These are phyloP conservation scores for Phytopythium sindhum DNA, from an alignment of 352 stramenopile species.

Conservation along the genomic window DNA sequence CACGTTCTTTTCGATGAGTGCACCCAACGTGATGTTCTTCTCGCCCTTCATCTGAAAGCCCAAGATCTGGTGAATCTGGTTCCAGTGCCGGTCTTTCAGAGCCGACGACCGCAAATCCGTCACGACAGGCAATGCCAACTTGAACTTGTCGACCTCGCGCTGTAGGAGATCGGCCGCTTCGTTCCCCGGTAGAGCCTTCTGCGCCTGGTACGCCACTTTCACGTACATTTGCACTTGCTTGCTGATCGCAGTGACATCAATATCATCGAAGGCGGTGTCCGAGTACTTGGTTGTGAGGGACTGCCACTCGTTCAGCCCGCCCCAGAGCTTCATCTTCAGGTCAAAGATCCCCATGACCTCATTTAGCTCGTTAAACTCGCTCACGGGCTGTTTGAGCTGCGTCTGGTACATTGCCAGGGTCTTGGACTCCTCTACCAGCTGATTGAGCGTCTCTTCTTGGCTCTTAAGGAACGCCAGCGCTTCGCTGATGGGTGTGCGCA, in stretches of 20 bases:
- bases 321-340: slow-evolving; percentile 92
- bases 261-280: slow-evolving; percentile 80
- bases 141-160: slow-evolving; percentile 88
- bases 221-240: slow-evolving; percentile 90
- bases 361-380: slow-evolving; percentile 88
- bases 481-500: slow-evolving; percentile 73
- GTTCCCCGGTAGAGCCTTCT: slow-evolving; percentile 87
- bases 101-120: slow-evolving; percentile 60
- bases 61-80: slow-evolving; percentile 66
- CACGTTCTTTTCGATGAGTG: slow-evolving; percentile 85
- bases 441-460: slow-evolving; percentile 68
- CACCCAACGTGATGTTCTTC: slow-evolving; percentile 73
- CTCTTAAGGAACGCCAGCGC: slow-evolving; percentile 68
- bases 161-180: slow-evolving; percentile 80
- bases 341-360: slow-evolving; percentile 84
- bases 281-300: slow-evolving; percentile 72
- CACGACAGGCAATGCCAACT: slow-evolving; percentile 78
- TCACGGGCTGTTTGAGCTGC: slow-evolving; percentile 82
- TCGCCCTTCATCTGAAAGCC: slow-evolving; percentile 89
- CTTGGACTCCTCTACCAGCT: slow-evolving; percentile 80
- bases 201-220: slow-evolving; percentile 83
- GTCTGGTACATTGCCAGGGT: slow-evolving; percentile 87
- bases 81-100: slow-evolving; percentile 78
- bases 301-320: slow-evolving; percentile 82
- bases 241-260: slow-evolving; percentile 85